Evolutionary conservation across 225 moss, liverwort and hornwort genomes (phyloP), one percentile per base, ranked within the genome.

Genomic region (Rhytidiadelphus loreus): DNA sequence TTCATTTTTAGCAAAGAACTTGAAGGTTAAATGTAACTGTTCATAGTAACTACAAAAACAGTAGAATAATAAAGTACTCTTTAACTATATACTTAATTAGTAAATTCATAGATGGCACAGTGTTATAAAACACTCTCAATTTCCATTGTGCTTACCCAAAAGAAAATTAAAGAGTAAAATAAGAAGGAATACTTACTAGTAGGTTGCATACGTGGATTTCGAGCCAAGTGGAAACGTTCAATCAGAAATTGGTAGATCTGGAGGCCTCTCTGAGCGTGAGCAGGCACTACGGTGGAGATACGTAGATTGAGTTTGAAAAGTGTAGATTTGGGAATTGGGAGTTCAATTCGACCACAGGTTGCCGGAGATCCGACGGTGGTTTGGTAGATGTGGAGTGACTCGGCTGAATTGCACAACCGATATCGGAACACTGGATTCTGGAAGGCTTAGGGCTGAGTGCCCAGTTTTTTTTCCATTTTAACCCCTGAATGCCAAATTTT

Each of bases 321-420:
- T 4, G 14, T 69, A 69, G 69, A 69, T 69, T 23, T 41, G 1
- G 2, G 24, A 39, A 2, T 13, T 21, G 12, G n/a, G 13, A n/a
- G 68, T 68, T 68, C 7, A 7, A 13, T 13, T 24, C 2, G 7
- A 69, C 12, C 1, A 69, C 1, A 25, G 24, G 0, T 8, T 14
- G 41, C 24, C 8, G 70, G 1, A 14, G 70, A 70, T 70, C 7
- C 8, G 41, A 14, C 0, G 24, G 25, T 13, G 24, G 24, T 70
- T 70, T 13, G 8, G 25, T 70, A 25, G 46, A 73, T 73, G 46
- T 6, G 28, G 73, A 29, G 17, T 29, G 46, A 73, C 73, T 11
- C 44, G 2, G 3, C 1, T 6, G 28, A 9, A 16, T 2, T 3
- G 12, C 0, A 6, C 11, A 4, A 6, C n/a, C 21, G n/a, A 37